Evolutionary conservation across 352 stramenopile genomes (phyloP), one percentile per base, ranked within the genome.

Genomic region (Peronospora farinosa): DNA sequence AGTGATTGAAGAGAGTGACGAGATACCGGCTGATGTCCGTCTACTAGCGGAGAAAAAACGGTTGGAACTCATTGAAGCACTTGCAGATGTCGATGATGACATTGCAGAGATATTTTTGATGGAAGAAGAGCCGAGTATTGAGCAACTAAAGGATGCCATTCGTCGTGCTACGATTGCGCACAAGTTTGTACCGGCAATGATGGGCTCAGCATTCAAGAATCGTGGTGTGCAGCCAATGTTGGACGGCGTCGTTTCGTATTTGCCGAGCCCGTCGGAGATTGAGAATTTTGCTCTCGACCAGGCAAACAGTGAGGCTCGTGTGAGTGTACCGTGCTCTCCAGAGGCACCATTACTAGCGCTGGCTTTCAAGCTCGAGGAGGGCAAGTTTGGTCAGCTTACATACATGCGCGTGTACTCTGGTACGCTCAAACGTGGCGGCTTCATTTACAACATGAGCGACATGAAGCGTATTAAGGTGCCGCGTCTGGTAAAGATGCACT

Each of bases 311-410:
- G 96, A 99, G 69, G 79, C 88, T 54, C 72, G 89, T 45, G 84
- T 95, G 51, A 45, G 74, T 2, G 83, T 99, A 31, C 74, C 83
- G 36, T 95, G 88, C 65, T 78, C 82, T 12, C 79, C 84, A 3
- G 72, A 94, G 5, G 86, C 93, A 60, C 93, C 95, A 42, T 69
- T 98, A 28, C 69, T 99, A 17, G 96, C 96, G 16, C 82, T 99
- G 15, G 96, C 97, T 19, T 99, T 99, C 78, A 99, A 99, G 81
- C 75, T 99, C 28, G 96, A 99, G 66, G 96, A 99, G 65, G 96
- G 94, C 38, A 95, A 93, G 53, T 99, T 98, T 63, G 97, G 96
- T 12, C 97, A 99, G 75, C 82, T 99, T 36, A 99, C 96, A 38
- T 99, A 98, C 73, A 97, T 98, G 90, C 80, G 96, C 40, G 77